Percentiles rank a stretch among this genome's conserved stretches.
These are phyloP conservation scores for Candida mesenterica DNA, from an alignment of 1,139 yeast species.

Conservation along the genomic window DNA sequence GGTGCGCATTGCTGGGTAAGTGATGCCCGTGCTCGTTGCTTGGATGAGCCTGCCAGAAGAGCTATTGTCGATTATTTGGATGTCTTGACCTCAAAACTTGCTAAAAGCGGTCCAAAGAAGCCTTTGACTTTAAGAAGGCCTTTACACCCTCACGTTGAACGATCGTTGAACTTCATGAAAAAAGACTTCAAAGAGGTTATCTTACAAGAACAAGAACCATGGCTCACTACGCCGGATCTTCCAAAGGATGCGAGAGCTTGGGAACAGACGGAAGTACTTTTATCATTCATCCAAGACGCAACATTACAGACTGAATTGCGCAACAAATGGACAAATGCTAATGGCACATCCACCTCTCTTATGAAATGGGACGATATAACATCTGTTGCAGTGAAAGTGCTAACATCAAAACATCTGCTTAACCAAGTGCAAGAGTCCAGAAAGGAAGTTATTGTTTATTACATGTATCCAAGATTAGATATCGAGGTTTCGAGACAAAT, in stretches of 20 bases:
- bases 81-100: slow-evolving; percentile 56
- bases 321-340: slow-evolving; percentile 41
- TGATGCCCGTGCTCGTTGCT: slow-evolving; percentile 72
- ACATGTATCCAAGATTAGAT: slow-evolving; percentile 89
- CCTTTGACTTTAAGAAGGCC: slow-evolving; percentile 67
- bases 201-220: slow-evolving; percentile 83
- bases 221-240: slow-evolving; percentile 36
- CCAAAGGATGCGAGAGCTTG: slow-evolving; percentile 41
- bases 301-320: slow-evolving; percentile 52
- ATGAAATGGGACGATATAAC: slow-evolving; percentile 86
- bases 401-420: slow-evolving; percentile 41
- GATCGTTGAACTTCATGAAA: slow-evolving; percentile 70
- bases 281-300: slow-evolving; percentile 62
- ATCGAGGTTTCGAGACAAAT: slow-evolving; percentile 88
- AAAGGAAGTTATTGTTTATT: slow-evolving; percentile 77
- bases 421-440: slow-evolving; percentile 64
- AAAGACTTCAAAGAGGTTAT: slow-evolving; percentile 63
- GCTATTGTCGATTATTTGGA: slow-evolving; percentile 84
- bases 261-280: slow-evolving; percentile 51
- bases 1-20: slow-evolving; percentile 99
- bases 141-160: slow-evolving; percentile 80
- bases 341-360: slow-evolving; percentile 32
- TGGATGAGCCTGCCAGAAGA: slow-evolving; percentile 72
- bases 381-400: slow-evolving; percentile 46
- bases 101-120: slow-evolving; percentile 32